Base-by-base conservation (phyloP, 1,139 yeast genomes). In the Pichia terricola region DNA sequence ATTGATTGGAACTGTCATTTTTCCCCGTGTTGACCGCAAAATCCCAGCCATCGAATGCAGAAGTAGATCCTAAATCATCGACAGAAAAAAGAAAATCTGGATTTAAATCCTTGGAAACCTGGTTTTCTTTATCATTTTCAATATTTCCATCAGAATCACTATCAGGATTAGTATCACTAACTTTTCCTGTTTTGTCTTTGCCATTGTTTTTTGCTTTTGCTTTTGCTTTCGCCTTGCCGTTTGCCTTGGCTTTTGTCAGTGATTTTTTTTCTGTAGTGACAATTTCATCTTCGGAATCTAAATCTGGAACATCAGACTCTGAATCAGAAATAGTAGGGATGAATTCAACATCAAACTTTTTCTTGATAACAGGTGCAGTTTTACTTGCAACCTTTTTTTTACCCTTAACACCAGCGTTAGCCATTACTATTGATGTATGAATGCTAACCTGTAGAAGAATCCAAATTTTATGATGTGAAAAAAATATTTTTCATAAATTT, bases 1-100 rank as follows among this genome's bases (percentile, higher is more conserved):
- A 56, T 26, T 52, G 61, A 2, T 61, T 63, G n/a, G 61, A 69
- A 9, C 59, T 64, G 3, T 35, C 27, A 5, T 26, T 28, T 30
- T 30, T 30, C 7, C 9, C 32, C 7, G 9, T 10, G 8, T 47
- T 75, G 16, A 63, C 69, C 38, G 69, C 75, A 59, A 86, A 85
- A 53, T 86, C 88, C 96, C 96, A 88, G 3, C 95, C 95, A 40
- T 77, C 78, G 45, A 82, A 78, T 2, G 70, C 62, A 30, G 75
- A 77, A 35, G 69, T 73, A 2, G 70, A 61, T 32, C 73, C 79
- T 36, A 70, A 75, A 30, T 76, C 79, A 26, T 81, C 94, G 28
- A 78, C 65, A 16, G 75, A 73, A 53, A 87, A 78, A 31, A 73
- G 69, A 60, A 89, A 89, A 45, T 80, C 79, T 30, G 89, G 87